A percentile compares a stretch with the other conserved stretches of the same genome.
Conservation (phyloP, 2,329 filamentous ascomycete genomes). For the Aspergillus sp. region DNA sequence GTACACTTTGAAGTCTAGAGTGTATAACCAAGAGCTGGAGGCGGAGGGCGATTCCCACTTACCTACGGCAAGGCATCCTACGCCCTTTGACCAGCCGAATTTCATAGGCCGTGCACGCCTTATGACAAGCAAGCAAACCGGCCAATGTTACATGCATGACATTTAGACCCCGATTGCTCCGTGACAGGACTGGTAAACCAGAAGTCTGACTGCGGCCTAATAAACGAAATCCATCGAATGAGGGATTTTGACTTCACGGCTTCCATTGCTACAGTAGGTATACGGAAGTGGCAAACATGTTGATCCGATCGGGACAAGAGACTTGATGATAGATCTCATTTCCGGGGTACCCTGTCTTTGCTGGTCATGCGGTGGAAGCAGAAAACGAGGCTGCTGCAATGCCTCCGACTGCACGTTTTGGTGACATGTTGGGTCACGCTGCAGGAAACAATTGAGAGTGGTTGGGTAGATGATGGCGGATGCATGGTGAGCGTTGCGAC, state of each 20-base stretch:
- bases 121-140: not conserved
- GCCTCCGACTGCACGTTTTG: not conserved
- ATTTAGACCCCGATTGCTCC: not conserved
- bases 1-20: not conserved
- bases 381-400: not conserved
- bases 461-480: not conserved
- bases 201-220: no score
- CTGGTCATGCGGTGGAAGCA: slow-evolving; percentile 7
- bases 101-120: not conserved
- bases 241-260: not conserved
- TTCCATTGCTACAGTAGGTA: not conserved
- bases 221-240: not conserved
- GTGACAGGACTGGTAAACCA: not conserved
- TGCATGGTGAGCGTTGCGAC: not conserved
- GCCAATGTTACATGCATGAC: not conserved
- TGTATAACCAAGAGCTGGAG: not conserved
- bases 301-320: not conserved
- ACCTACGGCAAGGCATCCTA: not conserved
- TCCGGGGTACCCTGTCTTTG: not conserved
- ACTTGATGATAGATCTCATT: not conserved
- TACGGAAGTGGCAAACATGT: not conserved
- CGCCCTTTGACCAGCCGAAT: not conserved
- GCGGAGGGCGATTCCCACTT: not conserved
- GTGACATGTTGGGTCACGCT: not conserved
- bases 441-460: not conserved